A percentile compares a stretch with the other conserved stretches of the same genome.
phyloP scores from a whole-genome alignment of 2,329 filamentous ascomycete genomes.

The Trichoderma oligosporum region DNA sequence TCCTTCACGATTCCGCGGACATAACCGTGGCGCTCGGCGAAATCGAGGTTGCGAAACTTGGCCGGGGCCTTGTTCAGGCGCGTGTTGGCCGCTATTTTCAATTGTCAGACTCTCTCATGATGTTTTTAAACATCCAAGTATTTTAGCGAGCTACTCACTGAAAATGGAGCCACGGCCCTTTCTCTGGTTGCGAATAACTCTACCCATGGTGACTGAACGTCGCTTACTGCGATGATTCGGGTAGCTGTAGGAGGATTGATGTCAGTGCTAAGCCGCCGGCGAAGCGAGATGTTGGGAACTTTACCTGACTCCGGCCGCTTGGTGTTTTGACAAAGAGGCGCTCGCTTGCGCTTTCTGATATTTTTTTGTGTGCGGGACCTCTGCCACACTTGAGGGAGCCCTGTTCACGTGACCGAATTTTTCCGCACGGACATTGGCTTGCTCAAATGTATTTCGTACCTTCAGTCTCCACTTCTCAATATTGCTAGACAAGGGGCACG shows the following conservation, averaged over 20 bases:
- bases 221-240: slow-evolving; percentile 35
- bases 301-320: slow-evolving; percentile 42
- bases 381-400: slow-evolving; percentile 30
- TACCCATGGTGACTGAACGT: slow-evolving; percentile 47
- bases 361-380: slow-evolving; percentile 39
- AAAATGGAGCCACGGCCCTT: slow-evolving; percentile 59
- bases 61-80: slow-evolving; percentile 81
- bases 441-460: not conserved
- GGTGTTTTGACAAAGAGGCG: slow-evolving; percentile 37
- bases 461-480: not conserved
- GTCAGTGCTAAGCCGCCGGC: slow-evolving; percentile 31
- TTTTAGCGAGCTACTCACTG: slow-evolving; percentile 40
- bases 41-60: slow-evolving; percentile 97
- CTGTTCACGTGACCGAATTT: slow-evolving; percentile 36
- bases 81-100: slow-evolving; percentile 65
- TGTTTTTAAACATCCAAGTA: slow-evolving; percentile 22
- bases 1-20: slow-evolving; percentile 96
- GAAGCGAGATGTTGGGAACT: slow-evolving; percentile 26
- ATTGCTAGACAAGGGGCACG: not conserved
- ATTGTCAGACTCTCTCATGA: slow-evolving; percentile 31
- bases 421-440: slow-evolving; percentile 1
- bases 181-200: slow-evolving; percentile 64
- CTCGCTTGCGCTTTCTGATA: slow-evolving; percentile 29
- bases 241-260: slow-evolving; percentile 31
- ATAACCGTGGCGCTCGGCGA: slow-evolving; percentile 95